Conservation (phyloP, 2,329 filamentous ascomycete species). For the Sporothrix pallida region DNA sequence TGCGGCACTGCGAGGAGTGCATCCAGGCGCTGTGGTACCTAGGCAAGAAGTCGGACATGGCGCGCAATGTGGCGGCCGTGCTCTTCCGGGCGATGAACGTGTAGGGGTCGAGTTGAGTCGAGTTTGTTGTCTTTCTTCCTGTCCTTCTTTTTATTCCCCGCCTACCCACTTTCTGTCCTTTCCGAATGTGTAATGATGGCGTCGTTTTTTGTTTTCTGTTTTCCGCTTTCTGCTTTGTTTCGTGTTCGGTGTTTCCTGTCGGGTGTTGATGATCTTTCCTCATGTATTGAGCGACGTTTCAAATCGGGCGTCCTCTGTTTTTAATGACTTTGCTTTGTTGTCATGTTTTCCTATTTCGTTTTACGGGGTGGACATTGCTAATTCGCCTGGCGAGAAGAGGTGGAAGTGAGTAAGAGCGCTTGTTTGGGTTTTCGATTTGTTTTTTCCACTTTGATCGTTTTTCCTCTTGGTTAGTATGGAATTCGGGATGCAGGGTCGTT, state of each 20-base stretch:
- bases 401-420: neutral
- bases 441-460: neutral
- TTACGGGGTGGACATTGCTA: neutral
- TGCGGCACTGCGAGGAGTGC: slow-evolving; percentile 54
- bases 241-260: neutral
- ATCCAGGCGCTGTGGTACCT: slow-evolving; percentile 60
- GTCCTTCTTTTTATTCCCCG: neutral
- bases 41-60: slow-evolving; percentile 60
- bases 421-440: neutral
- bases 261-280: neutral
- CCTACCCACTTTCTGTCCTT: neutral
- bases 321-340: neutral
- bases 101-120: neutral
- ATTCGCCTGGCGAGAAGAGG: neutral
- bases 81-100: slow-evolving; percentile 70
- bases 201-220: neutral
- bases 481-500: neutral
- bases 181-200: neutral
- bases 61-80: slow-evolving; percentile 53
- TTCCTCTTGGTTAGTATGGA: neutral
- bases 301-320: neutral
- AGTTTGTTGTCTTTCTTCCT: neutral
- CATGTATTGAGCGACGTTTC: neutral
- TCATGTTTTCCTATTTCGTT: neutral
- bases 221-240: neutral